phyloP scores from a whole-genome alignment of 768 basidiomycete species.

The Boletus sp. region DNA sequence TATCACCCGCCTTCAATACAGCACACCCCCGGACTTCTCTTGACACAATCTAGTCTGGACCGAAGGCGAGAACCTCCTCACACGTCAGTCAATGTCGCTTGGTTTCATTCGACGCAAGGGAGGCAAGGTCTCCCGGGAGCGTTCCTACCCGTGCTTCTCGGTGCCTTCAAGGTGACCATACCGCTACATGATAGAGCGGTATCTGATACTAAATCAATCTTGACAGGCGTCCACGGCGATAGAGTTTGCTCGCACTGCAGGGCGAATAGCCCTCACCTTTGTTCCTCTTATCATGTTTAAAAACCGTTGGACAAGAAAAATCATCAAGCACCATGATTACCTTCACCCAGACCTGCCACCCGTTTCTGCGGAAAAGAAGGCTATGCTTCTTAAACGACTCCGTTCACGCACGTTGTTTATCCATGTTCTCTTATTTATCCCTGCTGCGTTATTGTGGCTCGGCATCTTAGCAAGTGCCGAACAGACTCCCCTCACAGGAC shows the following conservation, averaged over 20 bases:
- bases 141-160: constrained; percentile 55
- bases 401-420: constrained; percentile 49
- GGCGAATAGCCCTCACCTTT: constrained; percentile 72
- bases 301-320: constrained; percentile 49
- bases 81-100: constrained; percentile 8
- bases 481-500: constrained; percentile 80
- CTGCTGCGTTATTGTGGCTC: constrained; percentile 59
- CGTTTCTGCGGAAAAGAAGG: constrained; percentile 53
- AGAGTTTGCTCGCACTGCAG: constrained; percentile 66
- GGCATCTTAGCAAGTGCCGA: constrained; percentile 74
- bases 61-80: constrained; percentile 4
- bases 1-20: neutral
- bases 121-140: constrained; percentile 21
- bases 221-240: constrained; percentile 72
- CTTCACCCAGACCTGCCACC: constrained; percentile 38
- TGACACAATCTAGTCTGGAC: neutral
- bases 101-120: constrained; percentile 42
- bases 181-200: neutral
- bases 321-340: constrained; percentile 45
- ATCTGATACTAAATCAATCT: neutral
- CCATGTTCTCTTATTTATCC: constrained; percentile 58
- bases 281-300: constrained; percentile 66
- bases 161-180: constrained; percentile 55
- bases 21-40: constrained; percentile 5
- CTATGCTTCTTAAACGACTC: constrained; percentile 45